A percentile compares a stretch with the other conserved stretches of the same genome.
phyloP scores from a whole-genome alignment of 2,329 filamentous ascomycete genomes.

The Penicillium digitatum region DNA sequence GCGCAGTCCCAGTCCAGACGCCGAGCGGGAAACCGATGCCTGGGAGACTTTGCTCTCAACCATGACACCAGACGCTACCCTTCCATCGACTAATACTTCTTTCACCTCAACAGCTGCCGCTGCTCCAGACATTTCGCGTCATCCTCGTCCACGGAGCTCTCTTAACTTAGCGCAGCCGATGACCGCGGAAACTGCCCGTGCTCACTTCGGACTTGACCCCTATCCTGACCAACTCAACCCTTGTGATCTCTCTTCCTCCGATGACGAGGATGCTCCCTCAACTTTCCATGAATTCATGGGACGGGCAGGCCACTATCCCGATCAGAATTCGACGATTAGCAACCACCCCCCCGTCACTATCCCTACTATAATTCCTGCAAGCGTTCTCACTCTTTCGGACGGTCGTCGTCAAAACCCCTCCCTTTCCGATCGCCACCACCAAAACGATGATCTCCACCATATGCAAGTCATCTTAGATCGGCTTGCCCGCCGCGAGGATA shows the following conservation, averaged over 20 bases:
- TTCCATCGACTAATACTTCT: constrained; percentile 76
- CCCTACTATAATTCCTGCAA: not conserved
- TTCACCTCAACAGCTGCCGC: constrained; percentile 59
- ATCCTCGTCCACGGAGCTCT: constrained; percentile 32
- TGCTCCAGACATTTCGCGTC: constrained; percentile 26
- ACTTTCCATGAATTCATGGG: constrained; percentile 11
- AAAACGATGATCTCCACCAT: constrained; percentile 50
- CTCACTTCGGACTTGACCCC: constrained; percentile 32
- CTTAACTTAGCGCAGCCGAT: constrained; percentile 39
- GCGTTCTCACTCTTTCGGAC: not conserved
- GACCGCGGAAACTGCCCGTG: constrained; percentile 19
- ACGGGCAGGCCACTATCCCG: constrained; percentile 19
- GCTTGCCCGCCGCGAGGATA: constrained; percentile 66
- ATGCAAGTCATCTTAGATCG: constrained; percentile 70
- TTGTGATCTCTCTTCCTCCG: constrained; percentile 37
- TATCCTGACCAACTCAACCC: constrained; percentile 37
- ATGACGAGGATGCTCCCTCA: constrained; percentile 29
- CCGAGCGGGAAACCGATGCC: constrained; percentile 50
- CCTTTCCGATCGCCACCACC: constrained; percentile 27
- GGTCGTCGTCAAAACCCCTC: constrained; percentile 6
- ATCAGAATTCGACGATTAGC: constrained; percentile 32
- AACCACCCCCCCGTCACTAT: constrained; percentile 35
- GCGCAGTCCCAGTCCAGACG: constrained; percentile 69
- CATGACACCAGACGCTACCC: constrained; percentile 73
- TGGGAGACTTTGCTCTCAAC: constrained; percentile 82